Evolutionary conservation across 2,329 filamentous ascomycete genomes (phyloP).

Genomic region (Fusarium luffae): DNA sequence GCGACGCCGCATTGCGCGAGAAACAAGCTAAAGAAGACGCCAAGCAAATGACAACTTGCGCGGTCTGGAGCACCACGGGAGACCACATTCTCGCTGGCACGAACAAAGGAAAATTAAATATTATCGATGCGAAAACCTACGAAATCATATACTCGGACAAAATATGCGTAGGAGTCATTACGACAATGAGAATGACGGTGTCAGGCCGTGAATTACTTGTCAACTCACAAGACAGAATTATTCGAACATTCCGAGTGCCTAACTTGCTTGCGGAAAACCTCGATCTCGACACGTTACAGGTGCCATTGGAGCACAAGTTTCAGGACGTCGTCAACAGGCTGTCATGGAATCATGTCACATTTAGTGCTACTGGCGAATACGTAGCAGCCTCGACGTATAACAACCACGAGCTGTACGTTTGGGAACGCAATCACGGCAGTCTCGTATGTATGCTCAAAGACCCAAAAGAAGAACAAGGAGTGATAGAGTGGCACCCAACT

Average conservation of each 20-base stretch:
- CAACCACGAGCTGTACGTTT: constrained; percentile 98
- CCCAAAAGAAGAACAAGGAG: constrained; percentile 93
- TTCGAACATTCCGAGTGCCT: constrained; percentile 90
- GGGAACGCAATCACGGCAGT: constrained; percentile 93
- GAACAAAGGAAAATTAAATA: constrained; percentile 95
- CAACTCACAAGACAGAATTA: constrained; percentile 94
- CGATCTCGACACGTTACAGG: constrained; percentile 84
- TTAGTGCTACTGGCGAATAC: constrained; percentile 94
- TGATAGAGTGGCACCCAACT: constrained; percentile 96
- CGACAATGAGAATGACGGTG: constrained; percentile 81
- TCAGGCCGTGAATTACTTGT: constrained; percentile 90
- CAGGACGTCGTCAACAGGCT: constrained; percentile 96
- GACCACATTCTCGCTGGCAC: constrained; percentile 93
- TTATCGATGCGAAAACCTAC: constrained; percentile 84
- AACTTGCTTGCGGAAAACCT: constrained; percentile 76
- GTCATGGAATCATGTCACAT: constrained; percentile 97
- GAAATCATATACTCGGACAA: constrained; percentile 91
- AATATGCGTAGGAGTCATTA: constrained; percentile 87
- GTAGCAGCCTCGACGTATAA: constrained; percentile 97
- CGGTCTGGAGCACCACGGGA: constrained; percentile 86
- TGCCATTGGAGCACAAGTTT: constrained; percentile 97
- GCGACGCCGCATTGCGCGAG: constrained; percentile 76
- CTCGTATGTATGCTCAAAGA: constrained; percentile 97
- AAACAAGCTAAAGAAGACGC: constrained; percentile 92
- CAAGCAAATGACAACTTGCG: constrained; percentile 93